phyloP scores from a whole-genome alignment of 2,329 filamentous ascomycete genomes.

The Fusarium ambrosium region DNA sequence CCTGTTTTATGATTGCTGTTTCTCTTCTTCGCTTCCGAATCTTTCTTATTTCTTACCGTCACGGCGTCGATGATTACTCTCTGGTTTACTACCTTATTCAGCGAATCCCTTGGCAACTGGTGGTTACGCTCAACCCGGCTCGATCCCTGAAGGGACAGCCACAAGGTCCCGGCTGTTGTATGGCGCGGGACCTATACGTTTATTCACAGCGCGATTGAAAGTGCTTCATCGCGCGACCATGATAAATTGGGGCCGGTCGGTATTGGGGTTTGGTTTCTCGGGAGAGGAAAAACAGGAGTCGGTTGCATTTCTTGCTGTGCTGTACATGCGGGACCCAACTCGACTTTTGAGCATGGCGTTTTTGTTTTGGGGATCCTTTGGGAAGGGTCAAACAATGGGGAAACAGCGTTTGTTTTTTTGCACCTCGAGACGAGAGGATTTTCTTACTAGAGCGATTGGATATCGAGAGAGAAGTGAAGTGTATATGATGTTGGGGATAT shows the following conservation, averaged over 20 bases:
- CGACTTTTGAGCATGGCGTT: constrained; percentile 39
- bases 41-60: constrained; percentile 37
- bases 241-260: constrained; percentile 42
- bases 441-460: constrained; percentile 2
- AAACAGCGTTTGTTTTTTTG: constrained; percentile 13
- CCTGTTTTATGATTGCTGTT: constrained; percentile 36
- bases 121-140: constrained; percentile 40
- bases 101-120: constrained; percentile 42
- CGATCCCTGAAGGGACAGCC: constrained; percentile 34
- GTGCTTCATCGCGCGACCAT: constrained; percentile 46
- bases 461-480: neutral
- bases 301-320: constrained; percentile 39
- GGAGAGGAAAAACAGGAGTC: constrained; percentile 41
- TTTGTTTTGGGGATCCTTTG: constrained; percentile 21
- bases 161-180: constrained; percentile 25
- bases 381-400: constrained; percentile 17
- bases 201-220: constrained; percentile 48
- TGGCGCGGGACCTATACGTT: constrained; percentile 45
- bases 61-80: constrained; percentile 37
- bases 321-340: constrained; percentile 35
- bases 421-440: constrained; percentile 11
- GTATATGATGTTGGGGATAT: constrained; percentile 20
- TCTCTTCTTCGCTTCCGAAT: constrained; percentile 10
- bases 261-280: constrained; percentile 23
- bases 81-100: constrained; percentile 33